A percentile compares a stretch with the other conserved stretches of the same genome.
These are phyloP conservation scores for Gaeumannomyces sp. DNA, from an alignment of 2,329 filamentous ascomycete genomes.

Conservation along the genomic window DNA sequence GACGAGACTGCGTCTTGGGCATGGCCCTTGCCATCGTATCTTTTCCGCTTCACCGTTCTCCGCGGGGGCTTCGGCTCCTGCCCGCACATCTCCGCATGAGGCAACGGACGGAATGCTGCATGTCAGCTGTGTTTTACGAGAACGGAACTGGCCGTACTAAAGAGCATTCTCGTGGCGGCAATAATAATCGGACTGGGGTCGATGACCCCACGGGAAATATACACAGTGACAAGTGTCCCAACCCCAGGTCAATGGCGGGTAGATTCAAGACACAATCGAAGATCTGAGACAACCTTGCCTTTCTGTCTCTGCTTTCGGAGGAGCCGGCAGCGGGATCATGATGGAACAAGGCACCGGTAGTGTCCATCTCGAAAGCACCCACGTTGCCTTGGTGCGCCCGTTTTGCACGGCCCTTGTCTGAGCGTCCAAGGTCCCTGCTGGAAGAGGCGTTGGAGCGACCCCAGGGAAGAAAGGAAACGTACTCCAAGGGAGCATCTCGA, in stretches of 20 bases:
- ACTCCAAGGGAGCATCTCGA: not conserved
- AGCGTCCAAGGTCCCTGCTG: too few species aligned
- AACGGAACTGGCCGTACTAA: not conserved
- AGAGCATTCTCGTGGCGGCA: not conserved
- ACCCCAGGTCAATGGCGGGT: not conserved
- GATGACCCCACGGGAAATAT: not conserved
- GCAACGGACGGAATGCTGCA: not conserved
- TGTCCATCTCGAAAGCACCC: not conserved
- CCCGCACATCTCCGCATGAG: not conserved
- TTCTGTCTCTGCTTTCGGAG: not conserved
- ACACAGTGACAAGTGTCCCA: not conserved
- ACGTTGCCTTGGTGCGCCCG: too few species aligned
- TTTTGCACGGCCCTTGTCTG: too few species aligned
- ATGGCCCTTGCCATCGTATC: not conserved
- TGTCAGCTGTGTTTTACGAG: not conserved
- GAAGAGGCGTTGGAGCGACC: too few species aligned
- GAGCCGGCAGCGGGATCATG: not conserved
- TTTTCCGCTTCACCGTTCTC: not conserved
- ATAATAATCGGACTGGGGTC: too few species aligned
- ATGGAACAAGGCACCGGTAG: not conserved
- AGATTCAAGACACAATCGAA: not conserved
- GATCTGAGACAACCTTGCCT: not conserved
- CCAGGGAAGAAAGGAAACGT: not conserved
- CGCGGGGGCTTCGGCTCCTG: not conserved
- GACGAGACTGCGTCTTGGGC: not conserved